Evolutionary conservation across 2,329 filamentous ascomycete species (phyloP), one percentile per base, ranked within the genome.

Genomic region (Claviceps humidiphila): DNA sequence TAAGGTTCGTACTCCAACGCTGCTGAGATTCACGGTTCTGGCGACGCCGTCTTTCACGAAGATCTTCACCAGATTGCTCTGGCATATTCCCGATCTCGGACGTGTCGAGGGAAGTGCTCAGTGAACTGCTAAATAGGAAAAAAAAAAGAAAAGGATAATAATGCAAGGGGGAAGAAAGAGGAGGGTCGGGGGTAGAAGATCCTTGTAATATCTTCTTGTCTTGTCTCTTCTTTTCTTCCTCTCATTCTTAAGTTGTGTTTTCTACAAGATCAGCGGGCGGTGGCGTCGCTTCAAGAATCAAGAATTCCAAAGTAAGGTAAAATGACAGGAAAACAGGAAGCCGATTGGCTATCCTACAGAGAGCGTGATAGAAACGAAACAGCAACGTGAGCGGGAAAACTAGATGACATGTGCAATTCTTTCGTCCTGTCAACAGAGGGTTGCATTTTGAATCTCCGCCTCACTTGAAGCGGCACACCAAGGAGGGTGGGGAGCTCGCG

Each of bases 21-120:
- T 41, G 47, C 22, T 49, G 47, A 26, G 47, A 49, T 38, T 49
- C 47, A 24, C 47, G 47, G 20, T 49, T 49, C 55, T 39, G 47
- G 20, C 24, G 42, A n/a, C 26, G 37, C 11, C 16, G 24, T 26
- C 26, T 37, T 38, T 49, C 47, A 14, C 37, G 47, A 41, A 40
- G 20, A 39, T 49, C 37, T 37, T 26, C 9, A 5, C 37, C 22
- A 75, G 20, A 26, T 30, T 49, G 20, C 37, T 49, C 38, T 41
- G 47, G 37, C 47, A 76, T 49, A 30, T 45, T 45, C 14, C 43
- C 26, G 26, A 30, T 22, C 11, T 45, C 43, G 24, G 22, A 45
- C 14, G 39, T 40, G n/a, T 24, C 16, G 24, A 6, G n/a, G 22
- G 6, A 20, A 20, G 20, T 20, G 20, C 20, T 20, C 20, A 22